These are phyloP conservation scores for Penicilliopsis zonata DNA, from an alignment of 495 filamentous ascomycete genomes.

Conservation along the genomic window DNA sequence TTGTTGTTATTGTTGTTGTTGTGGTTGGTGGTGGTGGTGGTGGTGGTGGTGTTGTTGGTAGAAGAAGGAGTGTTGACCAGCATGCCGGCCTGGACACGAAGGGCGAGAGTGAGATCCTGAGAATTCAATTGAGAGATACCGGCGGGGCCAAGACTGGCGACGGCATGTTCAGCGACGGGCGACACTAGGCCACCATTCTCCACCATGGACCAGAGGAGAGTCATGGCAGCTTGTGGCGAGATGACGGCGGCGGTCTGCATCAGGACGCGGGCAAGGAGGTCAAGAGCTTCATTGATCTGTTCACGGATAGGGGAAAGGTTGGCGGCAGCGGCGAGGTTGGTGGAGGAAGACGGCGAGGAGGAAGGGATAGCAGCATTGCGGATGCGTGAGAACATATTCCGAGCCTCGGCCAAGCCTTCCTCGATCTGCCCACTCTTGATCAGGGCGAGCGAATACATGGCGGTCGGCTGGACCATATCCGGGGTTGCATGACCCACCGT, in stretches of 20 bases:
- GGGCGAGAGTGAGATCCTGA: slow-evolving; percentile 45
- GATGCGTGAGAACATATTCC: slow-evolving; percentile 73
- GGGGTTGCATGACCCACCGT: slow-evolving; percentile 44
- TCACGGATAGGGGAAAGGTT: slow-evolving; percentile 38
- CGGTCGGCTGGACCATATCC: slow-evolving; percentile 70
- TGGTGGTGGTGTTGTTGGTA: too few species aligned
- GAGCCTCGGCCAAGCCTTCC: slow-evolving; percentile 62
- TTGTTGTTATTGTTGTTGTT: too few species aligned
- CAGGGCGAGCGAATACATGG: slow-evolving; percentile 76
- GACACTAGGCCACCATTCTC: slow-evolving; percentile 53
- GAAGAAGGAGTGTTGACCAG: too few species aligned
- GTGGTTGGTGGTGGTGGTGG: too few species aligned
- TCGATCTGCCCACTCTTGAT: slow-evolving; percentile 68
- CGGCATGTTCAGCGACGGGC: slow-evolving; percentile 48
- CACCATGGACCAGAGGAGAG: slow-evolving; percentile 61
- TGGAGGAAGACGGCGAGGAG: too few species aligned
- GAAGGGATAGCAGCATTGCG: slow-evolving; percentile 45
- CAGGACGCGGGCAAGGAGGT: slow-evolving; percentile 56
- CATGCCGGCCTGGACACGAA: slow-evolving; percentile 54
- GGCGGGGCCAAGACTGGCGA: slow-evolving; percentile 47
- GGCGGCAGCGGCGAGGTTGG: slow-evolving; percentile 12
- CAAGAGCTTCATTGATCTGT: slow-evolving; percentile 76
- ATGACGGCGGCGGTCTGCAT: slow-evolving; percentile 33
- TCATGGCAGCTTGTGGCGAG: slow-evolving; percentile 42
- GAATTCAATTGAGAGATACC: slow-evolving; percentile 42